These are phyloP conservation scores for Coemansia sp. DNA, from an alignment of 192 early-diverging fungal species.

Conservation along the genomic window DNA sequence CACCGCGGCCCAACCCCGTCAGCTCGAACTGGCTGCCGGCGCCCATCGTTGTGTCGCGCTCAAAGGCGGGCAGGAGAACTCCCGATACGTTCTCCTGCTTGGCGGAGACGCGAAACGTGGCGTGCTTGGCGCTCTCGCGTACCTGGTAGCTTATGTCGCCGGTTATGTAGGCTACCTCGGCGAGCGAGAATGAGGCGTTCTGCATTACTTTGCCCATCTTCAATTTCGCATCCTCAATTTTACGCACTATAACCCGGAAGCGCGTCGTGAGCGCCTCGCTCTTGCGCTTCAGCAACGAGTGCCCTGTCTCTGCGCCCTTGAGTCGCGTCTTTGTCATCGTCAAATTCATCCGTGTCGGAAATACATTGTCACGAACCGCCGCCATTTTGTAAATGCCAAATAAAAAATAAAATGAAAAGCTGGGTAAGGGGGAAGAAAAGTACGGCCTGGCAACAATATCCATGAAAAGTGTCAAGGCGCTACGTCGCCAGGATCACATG, in stretches of 20 bases:
- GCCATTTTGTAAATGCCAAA: conserved; percentile 56
- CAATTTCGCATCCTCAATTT: conserved; percentile 97
- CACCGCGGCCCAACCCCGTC: conserved; percentile 97
- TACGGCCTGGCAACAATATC: no score
- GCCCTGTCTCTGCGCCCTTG: conserved; percentile 97
- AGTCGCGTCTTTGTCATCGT: conserved; percentile 94
- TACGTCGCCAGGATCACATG: no score
- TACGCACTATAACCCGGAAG: conserved; percentile 91
- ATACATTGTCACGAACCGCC: conserved; percentile 78
- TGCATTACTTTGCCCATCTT: conserved; percentile 99
- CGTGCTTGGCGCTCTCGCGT: conserved; percentile 89
- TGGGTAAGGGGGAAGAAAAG: background rate
- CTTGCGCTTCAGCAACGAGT: conserved; percentile 97
- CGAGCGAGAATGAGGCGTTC: conserved; percentile 94
- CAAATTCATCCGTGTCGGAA: conserved; percentile 97
- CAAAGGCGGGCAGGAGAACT: conserved; percentile 92
- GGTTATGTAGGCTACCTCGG: conserved; percentile 94
- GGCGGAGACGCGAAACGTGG: conserved; percentile 87
- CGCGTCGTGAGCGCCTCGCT: conserved; percentile 94
- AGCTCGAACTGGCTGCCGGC: conserved; percentile 92
- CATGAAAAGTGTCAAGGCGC: no score
- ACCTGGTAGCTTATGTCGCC: conserved; percentile 99
- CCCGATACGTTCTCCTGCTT: conserved; percentile 98
- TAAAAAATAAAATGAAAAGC: background rate
- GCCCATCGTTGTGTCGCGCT: conserved; percentile 41